Evolutionary conservation across 1,284 basidiomycete genomes (phyloP).

Genomic region (Apiotrichum mycotoxinovorans): DNA sequence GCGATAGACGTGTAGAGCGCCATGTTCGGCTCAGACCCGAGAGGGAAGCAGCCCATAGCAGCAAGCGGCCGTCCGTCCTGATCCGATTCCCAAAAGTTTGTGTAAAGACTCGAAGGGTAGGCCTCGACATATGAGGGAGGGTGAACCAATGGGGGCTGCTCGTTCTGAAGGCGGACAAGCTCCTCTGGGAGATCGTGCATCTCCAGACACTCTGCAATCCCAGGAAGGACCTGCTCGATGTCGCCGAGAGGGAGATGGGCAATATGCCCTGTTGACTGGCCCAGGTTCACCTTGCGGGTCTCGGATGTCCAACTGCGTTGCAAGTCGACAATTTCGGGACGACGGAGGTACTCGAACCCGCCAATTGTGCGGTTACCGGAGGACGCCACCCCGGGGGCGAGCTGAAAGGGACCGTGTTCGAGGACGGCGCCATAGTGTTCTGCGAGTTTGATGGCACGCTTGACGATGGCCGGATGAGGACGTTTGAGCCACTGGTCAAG

Average conservation of each 20-base stretch:
- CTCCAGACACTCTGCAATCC: conserved; percentile 1
- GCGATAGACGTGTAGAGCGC: conserved; percentile 5
- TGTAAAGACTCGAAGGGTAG: neutral
- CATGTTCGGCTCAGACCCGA: conserved; percentile 5
- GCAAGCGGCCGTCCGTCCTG: neutral
- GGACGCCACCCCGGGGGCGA: neutral
- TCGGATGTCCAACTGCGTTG: conserved; percentile 7
- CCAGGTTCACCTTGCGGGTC: neutral
- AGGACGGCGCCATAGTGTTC: conserved; percentile 13
- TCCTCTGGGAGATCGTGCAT: neutral
- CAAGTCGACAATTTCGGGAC: conserved; percentile 10
- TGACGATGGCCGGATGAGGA: conserved; percentile 10
- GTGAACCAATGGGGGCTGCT: neutral
- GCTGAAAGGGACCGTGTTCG: conserved; percentile 6
- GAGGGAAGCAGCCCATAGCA: conserved; percentile 9
- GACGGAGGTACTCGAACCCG: conserved; percentile 14
- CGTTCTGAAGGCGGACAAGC: neutral
- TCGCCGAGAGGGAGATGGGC: neutral
- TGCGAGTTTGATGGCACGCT: conserved; percentile 7
- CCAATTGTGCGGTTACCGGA: neutral
- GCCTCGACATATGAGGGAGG: conserved; percentile 2
- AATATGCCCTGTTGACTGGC: neutral
- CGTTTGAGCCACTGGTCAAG: conserved; percentile 7
- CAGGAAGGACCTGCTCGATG: conserved; percentile 3
- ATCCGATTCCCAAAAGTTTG: conserved; percentile 7